Percentiles rank a stretch among this genome's conserved stretches.
These are phyloP conservation scores for Populus hybrid DNA, from an alignment of 441 rosid genomes.

Conservation along the genomic window DNA sequence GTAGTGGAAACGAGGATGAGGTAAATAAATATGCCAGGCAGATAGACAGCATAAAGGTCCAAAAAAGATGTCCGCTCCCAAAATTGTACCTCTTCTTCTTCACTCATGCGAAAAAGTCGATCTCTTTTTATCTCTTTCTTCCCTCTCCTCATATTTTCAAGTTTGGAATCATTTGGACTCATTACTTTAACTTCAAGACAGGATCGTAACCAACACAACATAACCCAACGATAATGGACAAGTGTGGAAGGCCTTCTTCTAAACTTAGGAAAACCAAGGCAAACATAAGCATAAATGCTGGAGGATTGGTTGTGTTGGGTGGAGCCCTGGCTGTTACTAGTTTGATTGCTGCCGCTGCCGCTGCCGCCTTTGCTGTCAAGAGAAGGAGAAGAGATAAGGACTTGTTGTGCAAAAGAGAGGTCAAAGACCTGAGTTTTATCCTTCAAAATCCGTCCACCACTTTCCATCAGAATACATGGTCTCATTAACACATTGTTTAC, in stretches of 20 bases:
- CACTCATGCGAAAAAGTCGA: conserved; percentile 22
- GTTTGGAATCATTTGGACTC: background rate
- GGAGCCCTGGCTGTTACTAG: conserved; percentile 47
- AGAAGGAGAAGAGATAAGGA: conserved; percentile 12
- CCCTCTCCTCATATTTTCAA: background rate
- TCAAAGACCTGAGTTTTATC: conserved; percentile 19
- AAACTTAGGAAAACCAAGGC: conserved; percentile 15
- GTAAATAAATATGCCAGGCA: no score
- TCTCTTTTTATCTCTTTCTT: background rate
- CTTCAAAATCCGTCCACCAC: conserved; percentile 23
- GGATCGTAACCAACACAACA: background rate
- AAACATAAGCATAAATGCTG: conserved; percentile 21
- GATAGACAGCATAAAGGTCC: background rate
- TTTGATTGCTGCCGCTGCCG: conserved; percentile 20
- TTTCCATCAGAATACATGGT: conserved; percentile 26
- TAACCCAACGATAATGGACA: conserved; percentile 2
- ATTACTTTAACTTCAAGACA: background rate
- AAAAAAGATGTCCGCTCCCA: conserved; percentile 23
- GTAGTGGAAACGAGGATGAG: background rate
- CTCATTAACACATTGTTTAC: conserved; percentile 4
- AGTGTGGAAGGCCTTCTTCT: background rate
- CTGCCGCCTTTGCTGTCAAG: conserved; percentile 24
- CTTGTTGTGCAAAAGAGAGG: background rate
- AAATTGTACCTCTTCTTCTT: conserved; percentile 20
- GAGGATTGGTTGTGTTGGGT: conserved; percentile 33